A percentile compares a stretch with the other conserved stretches of the same genome.
These are phyloP conservation scores for Apophysomyces trapeziformis DNA, from an alignment of 371 early-diverging fungal species.

Conservation along the genomic window DNA sequence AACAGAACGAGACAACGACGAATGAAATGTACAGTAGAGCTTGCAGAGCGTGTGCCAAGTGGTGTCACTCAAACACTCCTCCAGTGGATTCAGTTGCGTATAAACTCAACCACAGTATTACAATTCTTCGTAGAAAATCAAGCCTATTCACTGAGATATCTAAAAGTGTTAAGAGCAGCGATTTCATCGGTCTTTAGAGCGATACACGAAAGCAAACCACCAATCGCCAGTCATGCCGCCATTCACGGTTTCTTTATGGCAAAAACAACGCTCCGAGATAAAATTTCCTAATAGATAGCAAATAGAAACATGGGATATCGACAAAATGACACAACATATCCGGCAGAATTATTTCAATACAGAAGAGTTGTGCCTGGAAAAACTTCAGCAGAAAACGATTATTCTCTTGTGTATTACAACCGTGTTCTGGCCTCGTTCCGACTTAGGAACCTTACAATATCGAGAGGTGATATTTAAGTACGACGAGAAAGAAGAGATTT, in stretches of 20 bases:
- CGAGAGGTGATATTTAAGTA: background rate
- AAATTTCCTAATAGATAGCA: background rate
- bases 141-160: background rate
- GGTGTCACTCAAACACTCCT: too few relatives aligned
- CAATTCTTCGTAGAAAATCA: background rate
- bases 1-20: too few relatives aligned
- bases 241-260: background rate
- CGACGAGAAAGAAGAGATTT: background rate
- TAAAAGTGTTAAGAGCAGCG: background rate
- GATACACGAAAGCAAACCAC: background rate
- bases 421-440: background rate
- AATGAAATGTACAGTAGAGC: too few relatives aligned
- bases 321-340: background rate
- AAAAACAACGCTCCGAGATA: background rate
- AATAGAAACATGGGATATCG: conserved; percentile 2
- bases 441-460: conserved; percentile 1
- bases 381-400: background rate
- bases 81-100: too few relatives aligned
- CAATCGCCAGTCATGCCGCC: background rate
- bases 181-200: background rate
- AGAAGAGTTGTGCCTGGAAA: background rate
- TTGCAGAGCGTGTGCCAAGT: too few relatives aligned
- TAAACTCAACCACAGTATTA: too few relatives aligned
- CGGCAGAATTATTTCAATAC: too few relatives aligned
- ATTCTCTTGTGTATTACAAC: background rate